Percentiles rank a stretch among this genome's conserved stretches.
Conservation (phyloP, 1,284 basidiomycete genomes). For the Moesziomyces aphidis region DNA sequence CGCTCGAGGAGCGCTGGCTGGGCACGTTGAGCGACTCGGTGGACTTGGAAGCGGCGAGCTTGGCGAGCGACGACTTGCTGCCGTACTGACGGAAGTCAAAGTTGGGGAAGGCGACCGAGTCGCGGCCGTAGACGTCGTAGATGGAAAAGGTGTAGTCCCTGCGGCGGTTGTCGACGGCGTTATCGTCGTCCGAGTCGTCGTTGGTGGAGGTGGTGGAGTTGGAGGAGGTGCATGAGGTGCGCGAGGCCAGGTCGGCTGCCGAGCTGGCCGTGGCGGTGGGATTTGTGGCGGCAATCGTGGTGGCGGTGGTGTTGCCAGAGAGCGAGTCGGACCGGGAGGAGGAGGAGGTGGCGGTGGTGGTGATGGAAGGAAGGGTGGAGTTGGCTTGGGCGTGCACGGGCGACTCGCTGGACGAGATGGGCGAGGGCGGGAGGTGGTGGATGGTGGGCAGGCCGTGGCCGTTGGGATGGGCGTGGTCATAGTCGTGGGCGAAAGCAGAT, state of each 20-base stretch:
- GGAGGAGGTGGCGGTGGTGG: conserved; percentile 29
- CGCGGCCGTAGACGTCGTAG: conserved; percentile 64
- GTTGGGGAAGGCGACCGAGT: conserved; percentile 64
- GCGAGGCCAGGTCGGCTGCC: conserved; percentile 16
- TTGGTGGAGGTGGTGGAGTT: conserved; percentile 50
- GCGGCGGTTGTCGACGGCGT: conserved; percentile 25
- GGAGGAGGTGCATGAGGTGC: conserved; percentile 43
- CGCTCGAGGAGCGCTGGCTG: conserved; percentile 19
- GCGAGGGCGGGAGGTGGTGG: conserved; percentile 54
- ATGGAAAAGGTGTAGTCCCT: conserved; percentile 62
- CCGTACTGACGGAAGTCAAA: conserved; percentile 53
- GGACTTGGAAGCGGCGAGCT: conserved; percentile 39
- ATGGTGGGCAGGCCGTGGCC: conserved; percentile 23
- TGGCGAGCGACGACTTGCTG: conserved; percentile 42
- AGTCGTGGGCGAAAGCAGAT: conserved; percentile 29
- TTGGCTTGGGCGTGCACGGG: conserved; percentile 27
- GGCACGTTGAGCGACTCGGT: conserved; percentile 39
- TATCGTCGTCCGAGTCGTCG: conserved; percentile 56
- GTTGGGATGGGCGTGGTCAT: conserved; percentile 9
- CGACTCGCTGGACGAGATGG: conserved; percentile 57
- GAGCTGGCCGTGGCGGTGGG: conserved; percentile 14
- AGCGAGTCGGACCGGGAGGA: conserved; percentile 21
- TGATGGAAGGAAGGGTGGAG: conserved; percentile 22
- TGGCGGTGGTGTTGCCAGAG: conserved; percentile 12
- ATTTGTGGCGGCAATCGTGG: conserved; percentile 4